These are phyloP conservation scores for Saturnispora diversa DNA, from an alignment of 805 yeast genomes.

Conservation along the genomic window DNA sequence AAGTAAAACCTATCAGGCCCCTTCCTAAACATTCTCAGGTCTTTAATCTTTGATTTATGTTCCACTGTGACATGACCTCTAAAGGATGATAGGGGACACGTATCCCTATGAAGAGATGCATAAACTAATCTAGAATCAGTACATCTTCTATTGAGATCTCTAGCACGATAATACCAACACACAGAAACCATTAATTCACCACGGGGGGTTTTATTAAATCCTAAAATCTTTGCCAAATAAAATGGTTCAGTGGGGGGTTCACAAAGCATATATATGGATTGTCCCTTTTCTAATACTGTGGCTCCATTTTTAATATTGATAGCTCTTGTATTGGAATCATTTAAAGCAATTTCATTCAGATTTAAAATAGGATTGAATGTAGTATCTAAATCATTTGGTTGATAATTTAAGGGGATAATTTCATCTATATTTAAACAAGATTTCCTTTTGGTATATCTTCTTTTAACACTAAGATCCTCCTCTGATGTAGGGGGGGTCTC, in stretches of 20 bases:
- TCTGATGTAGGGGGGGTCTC: slow-evolving; percentile 1
- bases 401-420: slow-evolving; percentile 43
- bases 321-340: slow-evolving; percentile 9
- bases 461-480: background rate
- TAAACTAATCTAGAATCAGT: slow-evolving; percentile 67
- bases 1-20: slow-evolving; percentile 73
- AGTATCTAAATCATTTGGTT: slow-evolving; percentile 34
- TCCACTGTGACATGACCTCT: slow-evolving; percentile 69
- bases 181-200: slow-evolving; percentile 32
- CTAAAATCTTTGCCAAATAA: slow-evolving; percentile 77
- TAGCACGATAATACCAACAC: slow-evolving; percentile 87
- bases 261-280: slow-evolving; percentile 72
- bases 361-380: slow-evolving; percentile 38
- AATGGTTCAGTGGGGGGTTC: slow-evolving; percentile 96
- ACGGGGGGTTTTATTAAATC: slow-evolving; percentile 50
- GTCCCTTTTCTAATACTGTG: slow-evolving; percentile 40
- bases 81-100: slow-evolving; percentile 65
- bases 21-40: slow-evolving; percentile 45
- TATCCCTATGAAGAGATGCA: slow-evolving; percentile 81
- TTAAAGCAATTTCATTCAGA: slow-evolving; percentile 32
- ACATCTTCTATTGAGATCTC: slow-evolving; percentile 65
- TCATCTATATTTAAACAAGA: slow-evolving; percentile 17
- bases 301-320: slow-evolving; percentile 34
- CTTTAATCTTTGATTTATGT: slow-evolving; percentile 59
- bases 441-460: slow-evolving; percentile 6